A percentile compares a stretch with the other conserved stretches of the same genome.
phyloP scores from a whole-genome alignment of 768 basidiomycete genomes.

The Suillus spraguei region DNA sequence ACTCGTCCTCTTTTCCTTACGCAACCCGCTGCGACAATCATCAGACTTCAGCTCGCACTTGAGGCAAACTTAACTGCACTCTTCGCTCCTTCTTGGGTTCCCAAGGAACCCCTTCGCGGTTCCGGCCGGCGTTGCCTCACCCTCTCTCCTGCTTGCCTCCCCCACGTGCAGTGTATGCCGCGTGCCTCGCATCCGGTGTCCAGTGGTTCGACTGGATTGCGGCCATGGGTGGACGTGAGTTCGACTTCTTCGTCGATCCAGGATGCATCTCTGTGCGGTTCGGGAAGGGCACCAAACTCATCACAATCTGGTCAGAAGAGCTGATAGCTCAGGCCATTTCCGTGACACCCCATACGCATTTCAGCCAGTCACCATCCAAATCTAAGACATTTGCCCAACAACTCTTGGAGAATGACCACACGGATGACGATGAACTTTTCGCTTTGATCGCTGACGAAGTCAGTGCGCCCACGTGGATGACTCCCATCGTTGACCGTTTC shows the following conservation, averaged over 20 bases:
- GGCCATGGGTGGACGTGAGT: constrained; percentile 66
- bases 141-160: constrained; percentile 67
- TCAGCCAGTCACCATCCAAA: constrained; percentile 22
- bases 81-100: constrained; percentile 68
- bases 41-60: constrained; percentile 70
- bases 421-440: constrained; percentile 75
- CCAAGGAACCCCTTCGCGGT: constrained; percentile 63
- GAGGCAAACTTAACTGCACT: constrained; percentile 73
- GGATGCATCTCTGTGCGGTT: constrained; percentile 74
- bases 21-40: constrained; percentile 62
- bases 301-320: constrained; percentile 72
- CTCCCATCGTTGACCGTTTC: constrained; percentile 65
- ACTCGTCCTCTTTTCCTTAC: constrained; percentile 61
- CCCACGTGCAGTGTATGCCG: constrained; percentile 69
- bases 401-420: constrained; percentile 68
- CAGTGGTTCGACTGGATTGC: constrained; percentile 85
- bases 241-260: constrained; percentile 83
- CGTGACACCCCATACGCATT: constrained; percentile 12
- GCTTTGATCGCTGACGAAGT: constrained; percentile 74
- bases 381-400: constrained; percentile 74
- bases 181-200: constrained; percentile 68
- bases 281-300: constrained; percentile 46
- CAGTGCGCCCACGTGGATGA: constrained; percentile 67
- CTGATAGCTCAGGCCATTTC: constrained; percentile 32
- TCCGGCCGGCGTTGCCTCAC: constrained; percentile 76